Evolutionary conservation across 2,329 filamentous ascomycete species (phyloP), one percentile per base, ranked within the genome.

Genomic region (Neoscytalidium dimidiatum): DNA sequence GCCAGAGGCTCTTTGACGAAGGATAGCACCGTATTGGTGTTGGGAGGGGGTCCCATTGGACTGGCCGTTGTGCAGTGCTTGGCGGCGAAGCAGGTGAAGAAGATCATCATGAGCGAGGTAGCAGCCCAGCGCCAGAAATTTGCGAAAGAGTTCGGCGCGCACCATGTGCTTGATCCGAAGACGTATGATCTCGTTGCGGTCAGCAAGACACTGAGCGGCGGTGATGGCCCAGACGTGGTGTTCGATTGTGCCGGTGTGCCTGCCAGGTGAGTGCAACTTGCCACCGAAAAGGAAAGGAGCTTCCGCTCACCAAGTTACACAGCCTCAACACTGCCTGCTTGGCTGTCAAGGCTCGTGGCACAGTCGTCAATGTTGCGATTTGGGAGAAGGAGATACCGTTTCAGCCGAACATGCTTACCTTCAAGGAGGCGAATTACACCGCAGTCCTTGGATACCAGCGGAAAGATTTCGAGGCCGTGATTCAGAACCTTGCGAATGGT

Each of bases 31-130:
- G 83, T 83, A 1, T 70, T 90, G 21, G 80, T 90, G 6, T 74
- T 88, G 3, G 88, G 88, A 4, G 86, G 84, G 0, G 87, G 88
- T 0, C 87, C 88, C 0, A 89, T 90, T 53, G 88, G 86, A 0
- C 77, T 89, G 11, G 84, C 84, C 0, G 79, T 88, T 3, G 80
- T 89, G 2, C 83, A 87, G 66, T 84, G 84, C n/a, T 77, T 90
- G 5, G 79, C 81, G 11, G 83, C 85, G 2, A 79, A 81, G 17
- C 83, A 83, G 0, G 84, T 82, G 0, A 80, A 79, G 23, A 80
- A 81, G 19, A 85, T 90, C 31, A 85, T 89, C 51, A 82, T 87
- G 17, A 82, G 81, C 9, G 88, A 90, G 71, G 75, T 87, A 0
- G 83, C 83, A 1, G 73, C 74, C 3, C 77, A 78, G 31, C 77